Evolutionary conservation across 2,329 filamentous ascomycete genomes (phyloP), one percentile per base, ranked within the genome.

Genomic region (Colletotrichum plurivorum): DNA sequence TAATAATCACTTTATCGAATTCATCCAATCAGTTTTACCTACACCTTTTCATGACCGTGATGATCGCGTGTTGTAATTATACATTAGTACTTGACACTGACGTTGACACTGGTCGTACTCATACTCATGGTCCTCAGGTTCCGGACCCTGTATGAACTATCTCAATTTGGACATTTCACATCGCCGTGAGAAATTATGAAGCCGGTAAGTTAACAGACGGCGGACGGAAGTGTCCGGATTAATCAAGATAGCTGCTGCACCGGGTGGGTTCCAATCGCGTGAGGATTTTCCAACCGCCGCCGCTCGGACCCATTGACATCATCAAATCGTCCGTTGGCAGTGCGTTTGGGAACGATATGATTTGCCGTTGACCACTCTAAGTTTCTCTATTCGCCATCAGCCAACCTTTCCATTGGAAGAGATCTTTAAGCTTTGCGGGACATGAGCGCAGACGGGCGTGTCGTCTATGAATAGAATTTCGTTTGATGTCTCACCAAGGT

Each of bases 381-480:
- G 13, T 43, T 43, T 43, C 41, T 43, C 5, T 0, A 43, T 43
- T 43, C 10, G 5, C 10, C 41, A 5, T 43, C 2, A 15, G 41
- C 16, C 15, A 43, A 7, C 41, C 6, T 6, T 18, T n/a, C 31
- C 31, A 36, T 36, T 36, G 31, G 31, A 36, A 53, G 51, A 36
- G 6, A 9, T 5, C 3, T 54, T 45, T 46, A 52, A 41, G 41
- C 20, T 51, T 53, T 56, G 45, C 25, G 51, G 27, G n/a, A 31
- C 22, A 61, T 51, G 18, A 56, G 67, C 54, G 48, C 45, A 41
- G 15, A 54, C n/a, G 12, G 27, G 27, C 4, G 31, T 4, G 13
- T 6, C 49, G 15, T 9, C 62, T 57, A 56, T 52, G 49, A 66
- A 66, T 61, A 69, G 49, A 31, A 69, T 69, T 66, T 67, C 51